A percentile compares a stretch with the other conserved stretches of the same genome.
Conservation (phyloP, 345 rosid genomes). For the Crucihimalaya himalaica region DNA sequence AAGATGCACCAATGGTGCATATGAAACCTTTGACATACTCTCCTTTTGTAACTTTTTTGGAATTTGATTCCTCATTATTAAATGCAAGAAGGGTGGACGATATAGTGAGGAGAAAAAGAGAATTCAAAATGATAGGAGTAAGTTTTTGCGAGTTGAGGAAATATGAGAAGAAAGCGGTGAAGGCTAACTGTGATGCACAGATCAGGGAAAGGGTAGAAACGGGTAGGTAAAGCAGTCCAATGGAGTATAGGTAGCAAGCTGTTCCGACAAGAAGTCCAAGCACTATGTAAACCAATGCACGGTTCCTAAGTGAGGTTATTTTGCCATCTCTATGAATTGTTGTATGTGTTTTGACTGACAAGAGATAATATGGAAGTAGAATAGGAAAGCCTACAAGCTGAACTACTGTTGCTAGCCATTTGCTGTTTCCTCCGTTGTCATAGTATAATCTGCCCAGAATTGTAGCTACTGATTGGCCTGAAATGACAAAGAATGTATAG, state of each 20-base stretch:
- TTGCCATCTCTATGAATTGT: background rate
- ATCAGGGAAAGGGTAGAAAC: constrained; percentile 59
- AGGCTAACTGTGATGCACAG: constrained; percentile 58
- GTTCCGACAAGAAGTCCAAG: constrained; percentile 49
- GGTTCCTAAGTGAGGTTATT: constrained; percentile 30
- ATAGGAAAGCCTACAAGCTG: constrained; percentile 57
- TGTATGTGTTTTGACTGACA: constrained; percentile 28
- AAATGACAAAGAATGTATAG: constrained; percentile 45
- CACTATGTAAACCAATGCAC: constrained; percentile 38
- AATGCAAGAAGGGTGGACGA: constrained; percentile 60
- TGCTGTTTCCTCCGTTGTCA: constrained; percentile 59
- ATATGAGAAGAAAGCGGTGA: constrained; percentile 58
- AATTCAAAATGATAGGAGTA: constrained; percentile 51
- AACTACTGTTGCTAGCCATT: constrained; percentile 54
- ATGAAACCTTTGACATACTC: constrained; percentile 47
- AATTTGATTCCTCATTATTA: constrained; percentile 28
- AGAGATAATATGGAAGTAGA: constrained; percentile 50
- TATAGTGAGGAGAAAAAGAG: constrained; percentile 53
- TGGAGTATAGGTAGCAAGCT: constrained; percentile 43
- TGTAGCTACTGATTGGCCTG: constrained; percentile 49
- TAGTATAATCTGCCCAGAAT: constrained; percentile 56
- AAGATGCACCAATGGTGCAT: constrained; percentile 52
- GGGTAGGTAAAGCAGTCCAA: constrained; percentile 60
- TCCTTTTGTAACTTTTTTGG: constrained; percentile 19
- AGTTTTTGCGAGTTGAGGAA: constrained; percentile 56